A percentile compares a stretch with the other conserved stretches of the same genome.
Evolutionary conservation across 2,329 filamentous ascomycete genomes (phyloP).

Genomic region (Exophiala xenobiotica): DNA sequence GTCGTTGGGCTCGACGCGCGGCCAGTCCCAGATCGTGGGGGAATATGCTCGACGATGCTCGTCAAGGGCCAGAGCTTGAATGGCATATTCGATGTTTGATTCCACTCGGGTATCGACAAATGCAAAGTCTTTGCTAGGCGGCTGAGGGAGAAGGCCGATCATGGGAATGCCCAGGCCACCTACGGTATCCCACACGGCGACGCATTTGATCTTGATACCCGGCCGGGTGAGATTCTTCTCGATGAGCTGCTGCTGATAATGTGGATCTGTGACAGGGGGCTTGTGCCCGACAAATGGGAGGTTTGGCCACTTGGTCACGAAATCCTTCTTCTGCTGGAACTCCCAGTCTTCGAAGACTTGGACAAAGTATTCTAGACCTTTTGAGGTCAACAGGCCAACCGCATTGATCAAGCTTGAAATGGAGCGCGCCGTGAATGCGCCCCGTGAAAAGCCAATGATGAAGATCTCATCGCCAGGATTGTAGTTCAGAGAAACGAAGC

Average conservation of each 20-base stretch:
- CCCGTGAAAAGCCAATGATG: conserved; percentile 39
- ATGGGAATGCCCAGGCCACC: conserved; percentile 36
- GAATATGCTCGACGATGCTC: conserved; percentile 35
- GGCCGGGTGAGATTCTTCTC: conserved; percentile 24
- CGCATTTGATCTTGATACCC: conserved; percentile 33
- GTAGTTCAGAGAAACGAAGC: conserved; percentile 38
- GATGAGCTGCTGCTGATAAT: conserved; percentile 27
- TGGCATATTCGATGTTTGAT: conserved; percentile 36
- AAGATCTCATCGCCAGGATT: conserved; percentile 39
- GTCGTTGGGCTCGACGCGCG: conserved; percentile 32
- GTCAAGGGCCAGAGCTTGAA: conserved; percentile 37
- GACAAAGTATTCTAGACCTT: conserved; percentile 28
- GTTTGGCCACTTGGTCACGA: conserved; percentile 27
- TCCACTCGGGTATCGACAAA: conserved; percentile 37
- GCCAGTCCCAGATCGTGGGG: conserved; percentile 36
- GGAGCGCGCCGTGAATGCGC: conserved; percentile 40
- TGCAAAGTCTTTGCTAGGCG: conserved; percentile 32
- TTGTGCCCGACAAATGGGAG: conserved; percentile 27
- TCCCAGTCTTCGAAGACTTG: conserved; percentile 33
- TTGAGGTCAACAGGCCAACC: conserved; percentile 35
- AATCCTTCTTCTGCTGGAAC: conserved; percentile 27
- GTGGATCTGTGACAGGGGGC: conserved; percentile 22
- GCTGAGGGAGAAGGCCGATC: conserved; percentile 30
- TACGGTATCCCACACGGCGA: conserved; percentile 39
- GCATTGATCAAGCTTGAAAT: conserved; percentile 38